Base-by-base conservation (phyloP, 306 rosid genomes). In the Corylus avellana region DNA sequence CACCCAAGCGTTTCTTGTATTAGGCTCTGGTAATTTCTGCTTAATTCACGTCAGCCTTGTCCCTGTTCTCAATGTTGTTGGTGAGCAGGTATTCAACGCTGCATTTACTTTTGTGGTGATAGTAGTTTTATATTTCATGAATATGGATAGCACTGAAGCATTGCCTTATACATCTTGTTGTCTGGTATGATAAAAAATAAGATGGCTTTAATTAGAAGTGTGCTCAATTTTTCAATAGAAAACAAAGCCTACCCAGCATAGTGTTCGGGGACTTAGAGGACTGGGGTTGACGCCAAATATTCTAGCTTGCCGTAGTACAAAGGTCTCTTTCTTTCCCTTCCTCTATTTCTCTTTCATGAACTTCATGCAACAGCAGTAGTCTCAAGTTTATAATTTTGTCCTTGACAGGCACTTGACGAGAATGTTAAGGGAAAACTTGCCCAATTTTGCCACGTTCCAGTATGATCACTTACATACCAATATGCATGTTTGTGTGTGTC, bases 381-480 rank as follows among this genome's bases (percentile, higher is more conserved):
- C 48, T 77, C 55, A 85, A 74, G 10, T 17, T 76, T 75, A 64
- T 56, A 6, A 64, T 51, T 77, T 77, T 82, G 56, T 80, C 39
- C 67, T 75, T 80, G 29, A 71, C 91, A 95, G 99, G 89, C 83
- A 77, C 93, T 93, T 73, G 94, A 89, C 49, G 93, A 86, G 77
- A 95, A 85, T n/a, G 95, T 91, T 2, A 93, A 83, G 91, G 85
- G 72, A 12, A 95, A 95, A 79, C 90, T 95, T 76, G 87, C 91
- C 83, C 99, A 91, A 82, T 95, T 95, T 84, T 95, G 98, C 87
- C 97, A 95, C 74, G 98, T 96, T 70, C 97, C 95, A 85, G 99
- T 96, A 91, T 77, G 51, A 63, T 77, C 75, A 63, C 78, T 44
- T 70, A n/a, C 57, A 54, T 67, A 13, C 47, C 5, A 20, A 37